A percentile compares a stretch with the other conserved stretches of the same genome.
Evolutionary conservation across 768 basidiomycete species (phyloP).

Genomic region (Trametes punicea): DNA sequence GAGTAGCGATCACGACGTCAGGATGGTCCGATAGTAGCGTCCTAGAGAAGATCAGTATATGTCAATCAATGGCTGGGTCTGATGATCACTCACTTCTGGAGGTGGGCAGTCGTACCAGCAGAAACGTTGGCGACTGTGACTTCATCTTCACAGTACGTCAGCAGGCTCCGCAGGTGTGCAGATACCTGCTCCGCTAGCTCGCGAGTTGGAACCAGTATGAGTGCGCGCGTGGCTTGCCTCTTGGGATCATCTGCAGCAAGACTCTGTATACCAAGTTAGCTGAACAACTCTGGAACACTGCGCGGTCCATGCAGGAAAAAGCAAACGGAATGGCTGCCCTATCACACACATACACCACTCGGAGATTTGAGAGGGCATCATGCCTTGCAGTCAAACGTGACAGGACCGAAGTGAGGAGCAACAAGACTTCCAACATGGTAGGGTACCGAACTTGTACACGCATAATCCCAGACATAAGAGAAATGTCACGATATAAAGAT

Average conservation of each 20-base stretch:
- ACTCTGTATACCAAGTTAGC: not conserved
- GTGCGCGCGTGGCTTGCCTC: conserved; percentile 58
- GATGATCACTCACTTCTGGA: conserved; percentile 57
- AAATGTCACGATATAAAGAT: not conserved
- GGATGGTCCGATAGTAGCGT: conserved; percentile 64
- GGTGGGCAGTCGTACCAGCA: conserved; percentile 61
- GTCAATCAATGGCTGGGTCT: not conserved
- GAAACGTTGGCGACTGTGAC: conserved; percentile 74
- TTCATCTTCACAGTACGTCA: conserved; percentile 77
- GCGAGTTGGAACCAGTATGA: conserved; percentile 86
- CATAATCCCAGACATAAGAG: no score
- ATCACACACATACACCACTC: no score
- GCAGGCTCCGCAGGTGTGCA: conserved; percentile 57
- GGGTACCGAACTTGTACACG: not conserved
- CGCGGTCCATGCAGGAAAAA: not conserved
- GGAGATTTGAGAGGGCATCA: no score
- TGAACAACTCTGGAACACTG: not conserved
- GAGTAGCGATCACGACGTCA: conserved; percentile 78
- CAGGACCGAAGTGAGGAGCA: no score
- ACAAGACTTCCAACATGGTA: no score
- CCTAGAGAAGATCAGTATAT: conserved; percentile 29
- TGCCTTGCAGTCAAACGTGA: no score
- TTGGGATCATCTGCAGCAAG: conserved; percentile 11
- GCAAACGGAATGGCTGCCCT: no score
- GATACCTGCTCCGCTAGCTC: conserved; percentile 92